Base-by-base conservation (phyloP, 179 eudicot species). In the Silene coronaria region DNA sequence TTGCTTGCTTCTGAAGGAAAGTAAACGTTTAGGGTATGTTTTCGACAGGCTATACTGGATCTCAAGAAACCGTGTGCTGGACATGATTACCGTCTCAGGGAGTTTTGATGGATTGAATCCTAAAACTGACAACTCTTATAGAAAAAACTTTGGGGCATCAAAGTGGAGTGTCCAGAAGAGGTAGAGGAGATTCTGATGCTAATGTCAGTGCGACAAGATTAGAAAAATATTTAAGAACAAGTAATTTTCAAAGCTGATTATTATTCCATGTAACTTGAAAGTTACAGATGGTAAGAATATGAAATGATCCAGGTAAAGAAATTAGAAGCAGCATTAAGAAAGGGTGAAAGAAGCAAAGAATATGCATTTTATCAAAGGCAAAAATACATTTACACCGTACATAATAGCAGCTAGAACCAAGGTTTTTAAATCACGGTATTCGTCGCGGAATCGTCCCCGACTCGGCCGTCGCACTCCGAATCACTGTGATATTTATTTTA, bases 1-100 rank as follows among this genome's bases (percentile, higher is more conserved):
- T 34, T 80, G 84, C 73, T 81, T 78, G 82, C 73, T 80, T 80
- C 80, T 74, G 28, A 66, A 75, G 38, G 82, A 73, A 46, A 79
- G 81, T 42, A 75, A 21, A 30, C 79, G 84, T 24, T 77, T 77
- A 0, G 78, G 77, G 76, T 80, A 81, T 8, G 24, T 82, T 75
- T 63, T 83, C 6, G 78, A 82, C 11, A 71, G 61, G 51, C 79
- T 80, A 21, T 75, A 71, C 64, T 81, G 86, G 69, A 81, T 79
- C 38, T 79, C 83, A 2, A 85, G 80, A 62, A 82, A 82, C 6
- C 80, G 61, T 63, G 75, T 46, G 17, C 24, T 74, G n/a, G 80
- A 65, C 87, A 85, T 82, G 48, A n/a, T 28, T 48, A 11, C 36
- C 0, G 27, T 32, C 67, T 23, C 21, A 24, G 64, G 16, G 45